Evolutionary conservation across 2,329 filamentous ascomycete genomes (phyloP), one percentile per base, ranked within the genome.

Genomic region (Aureobasidium namibiae): DNA sequence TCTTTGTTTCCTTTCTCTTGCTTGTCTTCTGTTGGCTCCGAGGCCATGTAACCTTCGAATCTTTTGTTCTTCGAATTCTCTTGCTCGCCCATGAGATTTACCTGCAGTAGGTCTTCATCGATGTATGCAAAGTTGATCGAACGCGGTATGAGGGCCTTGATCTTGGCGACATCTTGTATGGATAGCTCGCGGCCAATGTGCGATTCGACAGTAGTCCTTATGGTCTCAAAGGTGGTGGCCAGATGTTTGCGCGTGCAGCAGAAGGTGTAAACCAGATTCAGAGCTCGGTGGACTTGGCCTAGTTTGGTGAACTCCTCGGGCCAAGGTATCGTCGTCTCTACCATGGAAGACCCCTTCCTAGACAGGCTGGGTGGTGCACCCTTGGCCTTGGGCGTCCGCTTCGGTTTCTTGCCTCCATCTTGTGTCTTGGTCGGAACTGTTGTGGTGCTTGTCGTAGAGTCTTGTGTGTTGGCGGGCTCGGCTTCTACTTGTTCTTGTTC

Each of bases 181-280:
- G 78, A 78, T 42, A 99, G 73, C 18, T 84, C 77, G 24, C 83
- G 81, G 66, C 88, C 86, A 61, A 85, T 91, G 68, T 96, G 90
- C 0, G 82, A 83, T 72, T 96, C 90, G 0, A 97, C 92, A 0
- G 92, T 83, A 9, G 84, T 82, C 65, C 86, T 90, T 48, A 99
- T 88, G 6, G 88, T 96, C 16, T 94, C 88, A 65, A 96, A 90
- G 0, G 92, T 96, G 0, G 94, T 97, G 0, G 89, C 86, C 29
- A 97, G 80, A 67, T 97, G 89, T 70, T 95, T 96, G 46, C 94
- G 85, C 1, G 92, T 92, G 69, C 86, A 94, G 75, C 90, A 95
- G 69, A 99, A 97, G 0, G 94, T 97, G 67, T 90, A 96, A 0
- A 97, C 90, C 1, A 97, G 76, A 66, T 96, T 99, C 61, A 99